Base-by-base conservation (phyloP, 805 yeast species). In the Wickerhamomyces mucosus region DNA sequence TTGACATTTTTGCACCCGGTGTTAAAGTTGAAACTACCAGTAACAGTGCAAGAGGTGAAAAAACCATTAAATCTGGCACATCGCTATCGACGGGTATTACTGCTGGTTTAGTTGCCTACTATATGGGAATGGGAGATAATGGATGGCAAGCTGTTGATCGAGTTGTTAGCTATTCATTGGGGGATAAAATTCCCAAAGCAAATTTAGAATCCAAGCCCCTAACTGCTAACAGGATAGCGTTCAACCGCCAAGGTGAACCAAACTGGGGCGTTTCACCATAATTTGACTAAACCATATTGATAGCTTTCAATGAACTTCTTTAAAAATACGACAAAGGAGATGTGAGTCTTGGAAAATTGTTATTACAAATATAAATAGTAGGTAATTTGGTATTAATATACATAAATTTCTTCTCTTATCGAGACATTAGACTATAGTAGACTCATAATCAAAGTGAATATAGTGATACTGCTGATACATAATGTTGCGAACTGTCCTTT, bases 191-290 rank as follows among this genome's bases (percentile, higher is more conserved):
- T 24, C 66, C 74, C 4, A 49, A 59, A 23, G 49, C 61, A 4
- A 64, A 69, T 2, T 39, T 73, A 7, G 41, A 64, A 7, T 48
- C 67, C 11, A 65, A 70, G 39, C 66, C 73, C 3, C 63, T 65
- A 15, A 75, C 82, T 3, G 80, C 83, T 0, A 81, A 81, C 48
- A 54, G 65, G 34, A 58, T 81, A 21, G 70, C 53, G 6, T 61
- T 54, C 37, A 61, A 58, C 32, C 62, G 63, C 6, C 53, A 58
- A n/a, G 51, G 50, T 4, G 42, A 46, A 8, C 46, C 48, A 32
- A 47, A 38, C 22, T 47, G 49, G 49, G 48, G 42, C 7, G 16
- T 14, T 7, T 13, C 16, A 13, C 26, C 26, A 23, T 23, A 13
- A n/a, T n/a, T n/a, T n/a, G n/a, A n/a, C n/a, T n/a, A n/a, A n/a